phyloP scores from a whole-genome alignment of 23 red algal species.

The Porphyridium purpureum region DNA sequence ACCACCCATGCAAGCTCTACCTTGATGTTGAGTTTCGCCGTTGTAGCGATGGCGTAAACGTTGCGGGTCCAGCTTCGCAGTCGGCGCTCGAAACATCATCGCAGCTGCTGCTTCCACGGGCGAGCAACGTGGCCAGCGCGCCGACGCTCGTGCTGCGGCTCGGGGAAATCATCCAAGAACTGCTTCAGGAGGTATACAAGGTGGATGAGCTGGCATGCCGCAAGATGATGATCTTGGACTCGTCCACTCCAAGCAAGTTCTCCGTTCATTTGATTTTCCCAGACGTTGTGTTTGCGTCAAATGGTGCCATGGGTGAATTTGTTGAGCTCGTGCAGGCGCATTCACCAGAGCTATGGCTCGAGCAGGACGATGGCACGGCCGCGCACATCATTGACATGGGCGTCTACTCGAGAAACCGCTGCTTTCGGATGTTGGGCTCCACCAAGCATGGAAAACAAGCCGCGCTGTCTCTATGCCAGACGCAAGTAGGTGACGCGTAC shows the following conservation, averaged over 20 bases:
- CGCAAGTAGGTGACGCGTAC: too few relatives aligned
- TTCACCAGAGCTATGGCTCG: too few relatives aligned
- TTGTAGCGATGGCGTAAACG: too few relatives aligned
- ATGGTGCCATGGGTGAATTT: conserved; percentile 25
- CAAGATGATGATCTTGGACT: conserved; percentile 15
- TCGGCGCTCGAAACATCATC: conserved; percentile 11
- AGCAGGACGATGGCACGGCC: too few relatives aligned
- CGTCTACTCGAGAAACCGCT: conserved; percentile 76
- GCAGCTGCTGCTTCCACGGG: background rate
- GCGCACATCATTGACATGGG: conserved; percentile 70
- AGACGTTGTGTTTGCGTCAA: conserved; percentile 22
- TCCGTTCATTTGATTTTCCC: conserved; percentile 42
- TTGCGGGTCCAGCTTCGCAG: background rate
- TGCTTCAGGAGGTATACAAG: background rate
- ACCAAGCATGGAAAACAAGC: conserved; percentile 49
- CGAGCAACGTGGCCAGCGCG: background rate
- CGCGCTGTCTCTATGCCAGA: too few relatives aligned
- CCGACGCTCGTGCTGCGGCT: conserved; percentile 1
- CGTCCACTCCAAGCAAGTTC: conserved; percentile 42
- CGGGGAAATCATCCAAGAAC: background rate
- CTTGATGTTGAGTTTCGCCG: conserved; percentile 67
- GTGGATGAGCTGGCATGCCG: background rate
- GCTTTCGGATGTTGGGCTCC: conserved; percentile 55
- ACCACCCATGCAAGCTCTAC: conserved; percentile 41
- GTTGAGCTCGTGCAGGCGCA: conserved; percentile 21